Percentiles rank a stretch among this genome's conserved stretches.
These are phyloP conservation scores for Pythium guiyangense DNA, from an alignment of 352 stramenopile genomes.

Conservation along the genomic window DNA sequence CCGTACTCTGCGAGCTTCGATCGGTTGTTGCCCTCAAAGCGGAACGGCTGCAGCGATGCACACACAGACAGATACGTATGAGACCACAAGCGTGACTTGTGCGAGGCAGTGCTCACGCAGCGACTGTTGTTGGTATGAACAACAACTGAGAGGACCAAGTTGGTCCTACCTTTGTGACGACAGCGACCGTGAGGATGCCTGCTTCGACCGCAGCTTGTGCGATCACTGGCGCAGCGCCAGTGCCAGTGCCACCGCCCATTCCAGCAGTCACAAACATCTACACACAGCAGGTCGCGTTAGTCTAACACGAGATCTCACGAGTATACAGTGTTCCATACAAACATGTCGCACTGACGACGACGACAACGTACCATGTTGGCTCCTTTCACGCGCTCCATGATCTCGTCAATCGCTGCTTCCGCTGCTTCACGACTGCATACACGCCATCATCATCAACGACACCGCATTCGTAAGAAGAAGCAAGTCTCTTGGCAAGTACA, in stretches of 20 bases:
- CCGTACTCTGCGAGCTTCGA: constrained; percentile 76
- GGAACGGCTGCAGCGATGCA: constrained; percentile 51
- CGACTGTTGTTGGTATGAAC: too few relatives aligned
- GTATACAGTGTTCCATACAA: not conserved
- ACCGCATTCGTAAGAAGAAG: not conserved
- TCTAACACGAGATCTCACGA: not conserved
- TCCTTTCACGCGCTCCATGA: constrained; percentile 78
- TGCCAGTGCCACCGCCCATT: constrained; percentile 82
- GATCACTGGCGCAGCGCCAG: constrained; percentile 79
- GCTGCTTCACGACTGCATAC: constrained; percentile 57
- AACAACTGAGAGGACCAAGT: too few relatives aligned
- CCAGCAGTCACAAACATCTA: constrained; percentile 88
- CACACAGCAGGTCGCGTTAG: not conserved
- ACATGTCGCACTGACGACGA: not conserved
- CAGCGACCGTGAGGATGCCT: constrained; percentile 79
- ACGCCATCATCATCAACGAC: constrained; percentile 2
- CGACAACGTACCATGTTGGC: constrained; percentile 71
- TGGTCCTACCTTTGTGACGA: constrained; percentile 73
- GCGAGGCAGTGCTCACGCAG: too few relatives aligned
- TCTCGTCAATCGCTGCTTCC: constrained; percentile 76
- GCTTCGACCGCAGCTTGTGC: constrained; percentile 77
- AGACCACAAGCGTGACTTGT: not conserved
- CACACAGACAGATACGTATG: not conserved
- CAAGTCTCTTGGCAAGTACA: not conserved
- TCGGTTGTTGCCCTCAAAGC: constrained; percentile 81